These are phyloP conservation scores for Corymbia calophylla DNA, from an alignment of 441 rosid genomes.

Conservation along the genomic window DNA sequence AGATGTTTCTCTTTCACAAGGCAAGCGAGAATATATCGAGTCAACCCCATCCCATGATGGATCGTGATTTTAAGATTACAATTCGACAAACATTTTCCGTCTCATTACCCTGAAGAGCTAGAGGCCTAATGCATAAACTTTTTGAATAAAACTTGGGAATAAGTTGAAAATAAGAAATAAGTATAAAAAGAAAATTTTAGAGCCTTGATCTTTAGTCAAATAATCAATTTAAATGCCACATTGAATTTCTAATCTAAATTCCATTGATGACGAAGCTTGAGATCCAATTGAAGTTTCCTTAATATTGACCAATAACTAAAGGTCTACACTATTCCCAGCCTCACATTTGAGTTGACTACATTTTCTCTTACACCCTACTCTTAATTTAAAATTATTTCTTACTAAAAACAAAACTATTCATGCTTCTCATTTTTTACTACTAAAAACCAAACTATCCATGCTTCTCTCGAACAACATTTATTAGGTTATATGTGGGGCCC, in stretches of 20 bases:
- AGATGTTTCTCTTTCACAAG: not conserved
- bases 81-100: not conserved
- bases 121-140: not conserved
- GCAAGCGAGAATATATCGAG: not conserved
- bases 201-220: not conserved
- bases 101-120: not conserved
- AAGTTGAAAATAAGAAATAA: not conserved
- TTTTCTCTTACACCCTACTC: too few species aligned
- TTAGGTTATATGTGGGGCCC: too few species aligned
- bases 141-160: not conserved
- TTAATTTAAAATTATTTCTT: too few species aligned
- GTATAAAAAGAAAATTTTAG: not conserved
- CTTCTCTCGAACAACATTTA: too few species aligned
- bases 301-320: not conserved
- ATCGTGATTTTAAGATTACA: not conserved
- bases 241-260: not conserved
- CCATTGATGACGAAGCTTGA: fast-evolving
- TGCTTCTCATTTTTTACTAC: too few species aligned
- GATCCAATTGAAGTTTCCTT: not conserved
- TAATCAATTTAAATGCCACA: not conserved
- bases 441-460: too few species aligned
- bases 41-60: not conserved
- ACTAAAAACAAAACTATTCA: too few species aligned
- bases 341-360: too few species aligned
- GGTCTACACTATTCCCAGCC: too few species aligned